Conservation (phyloP, 2,329 filamentous ascomycete genomes). For the Fusarium sp. region DNA sequence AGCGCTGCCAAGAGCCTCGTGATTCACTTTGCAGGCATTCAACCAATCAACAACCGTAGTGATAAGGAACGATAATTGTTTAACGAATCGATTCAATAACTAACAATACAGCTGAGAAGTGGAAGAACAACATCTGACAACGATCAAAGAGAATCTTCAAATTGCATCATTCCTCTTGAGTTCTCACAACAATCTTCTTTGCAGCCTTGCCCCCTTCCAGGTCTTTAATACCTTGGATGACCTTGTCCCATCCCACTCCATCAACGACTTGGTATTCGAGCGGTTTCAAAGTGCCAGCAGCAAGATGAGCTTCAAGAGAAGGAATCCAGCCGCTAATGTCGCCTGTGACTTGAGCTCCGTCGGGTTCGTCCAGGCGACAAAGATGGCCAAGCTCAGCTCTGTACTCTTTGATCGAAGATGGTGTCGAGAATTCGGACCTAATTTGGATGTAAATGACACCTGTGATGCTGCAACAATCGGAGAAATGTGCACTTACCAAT, state of each 20-base stretch:
- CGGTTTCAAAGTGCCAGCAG: constrained; percentile 42
- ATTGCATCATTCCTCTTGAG: constrained; percentile 18
- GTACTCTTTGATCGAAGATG: constrained; percentile 44
- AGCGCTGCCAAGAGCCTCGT: background rate
- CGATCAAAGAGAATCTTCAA: background rate
- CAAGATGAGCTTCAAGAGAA: constrained; percentile 44
- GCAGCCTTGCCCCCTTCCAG: constrained; percentile 39
- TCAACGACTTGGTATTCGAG: constrained; percentile 44
- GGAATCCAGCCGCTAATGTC: constrained; percentile 38
- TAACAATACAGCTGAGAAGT: background rate
- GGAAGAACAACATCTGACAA: background rate
- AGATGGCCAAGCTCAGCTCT: constrained; percentile 47
- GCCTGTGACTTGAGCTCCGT: constrained; percentile 34
- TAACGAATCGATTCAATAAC: too few species aligned
- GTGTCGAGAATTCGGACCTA: constrained; percentile 47
- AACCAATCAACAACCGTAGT: background rate
- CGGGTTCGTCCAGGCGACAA: constrained; percentile 36
- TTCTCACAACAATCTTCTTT: constrained; percentile 50
- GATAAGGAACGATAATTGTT: too few species aligned
- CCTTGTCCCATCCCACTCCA: constrained; percentile 47
- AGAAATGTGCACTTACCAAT: constrained; percentile 48
- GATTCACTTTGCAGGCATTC: background rate
- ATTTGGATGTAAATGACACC: fast-evolving
- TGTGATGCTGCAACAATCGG: background rate
- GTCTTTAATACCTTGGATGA: constrained; percentile 43